Evolutionary conservation across 257 asterid species (phyloP), one percentile per base, ranked within the genome.

Genomic region (Ophiorrhiza pumila): DNA sequence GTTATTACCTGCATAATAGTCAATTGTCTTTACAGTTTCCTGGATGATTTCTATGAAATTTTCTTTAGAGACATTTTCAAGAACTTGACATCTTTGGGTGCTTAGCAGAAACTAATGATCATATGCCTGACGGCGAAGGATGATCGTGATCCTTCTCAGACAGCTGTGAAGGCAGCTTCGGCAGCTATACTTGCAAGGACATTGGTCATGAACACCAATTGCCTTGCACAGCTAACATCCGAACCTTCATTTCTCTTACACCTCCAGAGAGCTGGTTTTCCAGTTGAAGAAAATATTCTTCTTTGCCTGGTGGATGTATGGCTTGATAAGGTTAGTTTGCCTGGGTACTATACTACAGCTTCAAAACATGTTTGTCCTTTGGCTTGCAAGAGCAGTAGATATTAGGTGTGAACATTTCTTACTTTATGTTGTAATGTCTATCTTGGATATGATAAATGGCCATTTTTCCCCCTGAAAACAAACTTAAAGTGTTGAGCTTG

Each of bases 251-350:
- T 90, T 57, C 70, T 84, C 77, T 83, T 83, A 71, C 90, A 81
- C 79, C 89, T 90, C 72, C 96, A 92, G 75, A 86, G 86, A 65
- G 81, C 85, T 81, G 96, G 97, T 61, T 84, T 89, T 83, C 88
- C 97, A 53, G 81, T 68, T 72, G 96, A 95, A 65, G 98, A 90
- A 75, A 89, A 82, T 75, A 79, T 92, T 79, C 97, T 95, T 73
- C 95, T 95, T 81, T 87, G 97, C 89, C 89, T 95, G 58, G 96
- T 89, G 55, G 97, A 95, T 74, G 84, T 90, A 56, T 95, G 99
- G 99, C 96, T 92, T 65, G 99, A 95, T 82, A 90, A 89, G 98
- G 99, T 90, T 62, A 78, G 88, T 55, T 53, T 61, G 23, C 62
- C 22, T 57, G 29, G 1, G 2, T 27, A 14, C 35, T 17, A 34